A percentile compares a stretch with the other conserved stretches of the same genome.
Evolutionary conservation across 108 stramenopile species (phyloP).

Genomic region (Cyclotella sp.): DNA sequence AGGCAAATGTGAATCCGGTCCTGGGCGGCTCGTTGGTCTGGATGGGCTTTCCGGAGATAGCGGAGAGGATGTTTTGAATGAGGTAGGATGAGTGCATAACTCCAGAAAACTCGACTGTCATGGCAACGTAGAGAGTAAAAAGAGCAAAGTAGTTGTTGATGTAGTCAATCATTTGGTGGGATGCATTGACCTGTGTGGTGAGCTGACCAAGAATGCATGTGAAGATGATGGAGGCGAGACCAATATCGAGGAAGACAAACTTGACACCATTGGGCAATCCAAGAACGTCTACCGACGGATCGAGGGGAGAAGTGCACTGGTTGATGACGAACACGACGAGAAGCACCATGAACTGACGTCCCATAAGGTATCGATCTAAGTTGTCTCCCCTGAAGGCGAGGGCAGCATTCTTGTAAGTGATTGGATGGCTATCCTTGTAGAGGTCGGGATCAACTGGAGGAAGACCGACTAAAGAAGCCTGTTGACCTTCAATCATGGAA

Average conservation of each 20-base stretch:
- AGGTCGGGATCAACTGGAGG: constrained; percentile 69
- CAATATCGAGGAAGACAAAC: constrained; percentile 75
- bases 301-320: constrained; percentile 67
- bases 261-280: constrained; percentile 62
- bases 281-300: constrained; percentile 58
- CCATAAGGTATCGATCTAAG: constrained; percentile 85
- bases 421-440: constrained; percentile 75
- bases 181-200: constrained; percentile 81
- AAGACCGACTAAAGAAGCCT: constrained; percentile 78
- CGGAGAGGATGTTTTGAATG: constrained; percentile 56
- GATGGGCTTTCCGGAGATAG: constrained; percentile 66
- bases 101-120: constrained; percentile 66
- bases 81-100: constrained; percentile 74
- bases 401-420: constrained; percentile 62
- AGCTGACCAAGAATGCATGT: constrained; percentile 82
- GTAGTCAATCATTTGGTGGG: constrained; percentile 85
- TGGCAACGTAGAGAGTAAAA: constrained; percentile 67
- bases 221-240: constrained; percentile 79
- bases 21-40: constrained; percentile 72
- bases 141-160: constrained; percentile 84
- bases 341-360: constrained; percentile 91
- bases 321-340: constrained; percentile 77
- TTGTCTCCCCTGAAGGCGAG: constrained; percentile 84
- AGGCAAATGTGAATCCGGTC: constrained; percentile 43
- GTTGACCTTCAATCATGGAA: constrained; percentile 78